phyloP scores from a whole-genome alignment of 2,329 filamentous ascomycete species.

The Diplocarpon mali region DNA sequence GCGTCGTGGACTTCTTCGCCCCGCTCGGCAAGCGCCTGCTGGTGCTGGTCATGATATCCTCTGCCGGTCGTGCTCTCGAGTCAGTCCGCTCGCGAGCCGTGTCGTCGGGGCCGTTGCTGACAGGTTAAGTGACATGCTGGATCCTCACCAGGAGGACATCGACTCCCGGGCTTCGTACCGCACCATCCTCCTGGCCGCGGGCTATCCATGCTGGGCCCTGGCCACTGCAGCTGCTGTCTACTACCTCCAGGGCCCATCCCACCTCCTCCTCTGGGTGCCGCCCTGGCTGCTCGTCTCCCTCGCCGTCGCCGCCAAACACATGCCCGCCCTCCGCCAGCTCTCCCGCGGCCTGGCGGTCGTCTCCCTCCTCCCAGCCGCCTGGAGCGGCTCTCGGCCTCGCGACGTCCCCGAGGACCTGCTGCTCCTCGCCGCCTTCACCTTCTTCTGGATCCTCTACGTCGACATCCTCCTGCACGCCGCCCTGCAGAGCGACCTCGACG shows the following conservation, averaged over 20 bases:
- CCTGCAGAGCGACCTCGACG: background rate
- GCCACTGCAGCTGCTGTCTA: background rate
- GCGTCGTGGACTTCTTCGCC: background rate
- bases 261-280: background rate
- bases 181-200: background rate
- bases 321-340: background rate
- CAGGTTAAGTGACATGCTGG: background rate
- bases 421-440: constrained; percentile 1
- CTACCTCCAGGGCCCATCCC: background rate
- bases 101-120: background rate
- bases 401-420: background rate
- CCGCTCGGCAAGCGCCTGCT: background rate
- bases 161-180: background rate
- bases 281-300: background rate
- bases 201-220: background rate
- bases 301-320: background rate
- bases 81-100: background rate
- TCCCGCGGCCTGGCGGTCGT: background rate
- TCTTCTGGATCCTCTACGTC: constrained; percentile 2
- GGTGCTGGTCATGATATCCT: background rate
- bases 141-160: background rate
- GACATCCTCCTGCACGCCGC: background rate
- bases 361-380: background rate
- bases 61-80: background rate
- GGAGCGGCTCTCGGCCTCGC: background rate